Evolutionary conservation across 345 rosid species (phyloP).

Genomic region (Salix dunnii): DNA sequence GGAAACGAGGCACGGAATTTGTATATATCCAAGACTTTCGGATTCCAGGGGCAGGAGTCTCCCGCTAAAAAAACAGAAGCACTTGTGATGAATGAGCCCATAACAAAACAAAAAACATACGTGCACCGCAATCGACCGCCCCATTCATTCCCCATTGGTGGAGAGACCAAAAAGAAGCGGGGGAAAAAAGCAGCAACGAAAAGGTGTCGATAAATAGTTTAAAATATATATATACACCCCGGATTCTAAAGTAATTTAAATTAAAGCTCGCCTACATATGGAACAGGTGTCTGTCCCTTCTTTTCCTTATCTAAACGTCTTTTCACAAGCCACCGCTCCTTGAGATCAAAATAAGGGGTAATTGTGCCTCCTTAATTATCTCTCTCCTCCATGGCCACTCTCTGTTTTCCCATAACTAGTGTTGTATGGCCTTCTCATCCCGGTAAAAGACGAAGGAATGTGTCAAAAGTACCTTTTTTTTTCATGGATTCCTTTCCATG

Average conservation of each 20-base stretch:
- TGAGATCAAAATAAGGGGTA: background rate
- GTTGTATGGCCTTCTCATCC: constrained; percentile 9
- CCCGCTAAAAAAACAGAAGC: no score
- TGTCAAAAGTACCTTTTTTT: constrained; percentile 5
- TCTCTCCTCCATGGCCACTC: constrained; percentile 16
- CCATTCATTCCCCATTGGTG: no score
- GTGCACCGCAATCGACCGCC: no score
- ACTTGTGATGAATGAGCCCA: no score
- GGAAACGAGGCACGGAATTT: no score
- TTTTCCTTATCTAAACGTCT: constrained; percentile 21
- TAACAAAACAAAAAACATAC: background rate
- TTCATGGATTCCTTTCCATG: constrained; percentile 15
- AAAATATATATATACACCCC: no score
- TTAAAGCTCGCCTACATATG: constrained; percentile 6
- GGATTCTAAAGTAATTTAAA: background rate
- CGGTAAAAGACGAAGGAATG: background rate
- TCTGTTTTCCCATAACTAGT: constrained; percentile 20
- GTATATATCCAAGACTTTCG: no score
- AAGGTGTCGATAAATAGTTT: no score
- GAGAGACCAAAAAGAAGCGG: no score
- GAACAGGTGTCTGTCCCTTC: constrained; percentile 17
- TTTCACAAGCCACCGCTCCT: constrained; percentile 13
- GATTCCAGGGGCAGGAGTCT: no score
- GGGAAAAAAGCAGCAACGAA: no score
- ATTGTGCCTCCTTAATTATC: background rate